Percentiles rank a stretch among this genome's conserved stretches.
These are phyloP conservation scores for Draba incana DNA, from an alignment of 345 rosid genomes.

Conservation along the genomic window DNA sequence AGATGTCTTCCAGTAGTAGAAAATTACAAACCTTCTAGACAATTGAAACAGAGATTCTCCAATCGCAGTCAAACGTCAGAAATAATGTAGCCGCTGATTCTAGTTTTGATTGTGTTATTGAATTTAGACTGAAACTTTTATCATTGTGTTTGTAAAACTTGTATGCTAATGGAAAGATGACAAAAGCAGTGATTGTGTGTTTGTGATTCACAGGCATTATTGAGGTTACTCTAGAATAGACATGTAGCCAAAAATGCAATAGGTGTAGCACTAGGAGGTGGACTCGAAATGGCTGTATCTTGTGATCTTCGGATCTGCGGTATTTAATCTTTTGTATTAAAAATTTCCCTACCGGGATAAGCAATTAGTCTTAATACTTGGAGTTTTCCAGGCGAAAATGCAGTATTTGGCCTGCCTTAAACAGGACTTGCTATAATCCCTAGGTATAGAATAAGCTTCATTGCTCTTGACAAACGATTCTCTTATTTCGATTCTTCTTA, in stretches of 20 bases:
- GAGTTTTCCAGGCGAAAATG: too few species aligned
- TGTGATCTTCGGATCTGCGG: slow-evolving; percentile 95
- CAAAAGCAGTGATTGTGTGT: slow-evolving; percentile 5
- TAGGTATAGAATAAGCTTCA: too few species aligned
- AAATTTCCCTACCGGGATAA: too few species aligned
- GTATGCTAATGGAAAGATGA: not conserved
- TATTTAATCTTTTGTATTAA: slow-evolving; percentile 31
- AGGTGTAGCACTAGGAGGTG: slow-evolving; percentile 95
- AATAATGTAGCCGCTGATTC: too few species aligned
- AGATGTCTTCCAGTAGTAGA: too few species aligned
- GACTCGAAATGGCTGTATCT: slow-evolving; percentile 94
- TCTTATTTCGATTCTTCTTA: too few species aligned
- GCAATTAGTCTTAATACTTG: slow-evolving; percentile 11
- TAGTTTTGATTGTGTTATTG: too few species aligned
- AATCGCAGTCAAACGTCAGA: too few species aligned
- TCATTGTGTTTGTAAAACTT: not conserved
- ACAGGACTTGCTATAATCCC: too few species aligned
- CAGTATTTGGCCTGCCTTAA: slow-evolving; percentile 77
- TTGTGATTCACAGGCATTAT: slow-evolving; percentile 61
- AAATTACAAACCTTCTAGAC: too few species aligned
- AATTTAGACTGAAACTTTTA: not conserved
- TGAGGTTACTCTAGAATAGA: slow-evolving; percentile 76
- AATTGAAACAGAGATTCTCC: too few species aligned
- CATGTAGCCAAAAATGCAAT: slow-evolving; percentile 73
- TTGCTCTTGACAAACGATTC: too few species aligned